Conservation (phyloP, 1,139 yeast species). For the Taphrina confusa region DNA sequence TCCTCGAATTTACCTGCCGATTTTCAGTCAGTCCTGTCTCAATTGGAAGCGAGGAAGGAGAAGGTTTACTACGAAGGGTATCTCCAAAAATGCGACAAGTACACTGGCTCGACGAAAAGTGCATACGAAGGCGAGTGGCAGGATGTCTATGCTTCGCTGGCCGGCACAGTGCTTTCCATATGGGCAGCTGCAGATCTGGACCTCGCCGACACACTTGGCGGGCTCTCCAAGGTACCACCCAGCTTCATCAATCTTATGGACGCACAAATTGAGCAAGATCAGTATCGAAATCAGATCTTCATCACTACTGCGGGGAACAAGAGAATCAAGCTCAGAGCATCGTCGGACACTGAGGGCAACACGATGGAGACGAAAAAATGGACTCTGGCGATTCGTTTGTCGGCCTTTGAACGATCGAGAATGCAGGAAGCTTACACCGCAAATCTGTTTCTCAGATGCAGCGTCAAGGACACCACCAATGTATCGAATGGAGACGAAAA, state of each 20-base stretch:
- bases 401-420: constrained; percentile 23
- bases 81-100: constrained; percentile 6
- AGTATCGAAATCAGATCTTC: not conserved
- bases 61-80: constrained; percentile 26
- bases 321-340: not conserved
- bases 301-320: constrained; percentile 21
- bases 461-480: not conserved
- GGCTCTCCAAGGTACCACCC: not conserved
- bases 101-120: not conserved
- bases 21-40: not conserved
- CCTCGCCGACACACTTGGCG: constrained; percentile 2
- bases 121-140: constrained; percentile 1
- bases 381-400: constrained; percentile 13
- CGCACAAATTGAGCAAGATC: constrained; percentile 2
- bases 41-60: constrained; percentile 10
- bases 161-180: constrained; percentile 10
- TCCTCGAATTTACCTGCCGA: not conserved
- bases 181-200: constrained; percentile 14
- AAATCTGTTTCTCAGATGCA: not conserved
- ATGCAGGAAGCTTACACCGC: constrained; percentile 29
- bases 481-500: constrained; percentile 9
- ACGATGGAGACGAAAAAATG: constrained; percentile 2
- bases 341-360: not conserved
- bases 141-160: constrained; percentile 13
- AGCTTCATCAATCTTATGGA: constrained; percentile 22